A percentile compares a stretch with the other conserved stretches of the same genome.
Conservation (phyloP, 768 basidiomycete species). For the Imleria badia region DNA sequence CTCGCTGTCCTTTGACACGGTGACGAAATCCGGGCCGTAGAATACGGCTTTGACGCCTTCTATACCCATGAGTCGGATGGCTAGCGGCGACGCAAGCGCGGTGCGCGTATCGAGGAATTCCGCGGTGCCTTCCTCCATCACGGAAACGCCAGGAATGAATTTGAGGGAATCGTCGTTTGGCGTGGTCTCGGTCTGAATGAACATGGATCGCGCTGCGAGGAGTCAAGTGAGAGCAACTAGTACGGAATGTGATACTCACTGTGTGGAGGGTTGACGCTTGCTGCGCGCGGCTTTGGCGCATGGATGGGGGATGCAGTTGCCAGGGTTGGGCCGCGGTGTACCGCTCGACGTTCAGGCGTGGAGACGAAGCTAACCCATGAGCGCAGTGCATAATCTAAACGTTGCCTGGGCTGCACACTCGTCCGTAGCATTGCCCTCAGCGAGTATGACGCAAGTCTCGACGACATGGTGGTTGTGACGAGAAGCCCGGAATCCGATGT, state of each 20-base stretch:
- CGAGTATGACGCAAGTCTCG: slow-evolving; percentile 16
- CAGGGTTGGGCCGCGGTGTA: slow-evolving; percentile 34
- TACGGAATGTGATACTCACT: slow-evolving; percentile 30
- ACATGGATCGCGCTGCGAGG: slow-evolving; percentile 78
- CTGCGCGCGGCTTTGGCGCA: slow-evolving; percentile 8
- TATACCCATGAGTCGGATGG: slow-evolving; percentile 90
- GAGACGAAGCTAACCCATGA: slow-evolving; percentile 27
- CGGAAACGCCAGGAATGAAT: slow-evolving; percentile 90
- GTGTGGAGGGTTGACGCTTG: slow-evolving; percentile 22
- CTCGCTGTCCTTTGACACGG: slow-evolving; percentile 87
- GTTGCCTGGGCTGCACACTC: slow-evolving; percentile 3
- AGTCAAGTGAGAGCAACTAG: background rate
- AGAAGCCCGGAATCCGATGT: background rate
- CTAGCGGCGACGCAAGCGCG: slow-evolving; percentile 90
- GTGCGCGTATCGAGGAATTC: slow-evolving; percentile 92
- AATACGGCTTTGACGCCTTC: slow-evolving; percentile 89
- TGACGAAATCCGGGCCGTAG: slow-evolving; percentile 98
- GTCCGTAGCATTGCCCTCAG: slow-evolving; percentile 10
- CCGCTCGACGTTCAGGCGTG: slow-evolving; percentile 16
- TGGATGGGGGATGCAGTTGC: slow-evolving; percentile 33
- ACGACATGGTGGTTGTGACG: slow-evolving; percentile 19
- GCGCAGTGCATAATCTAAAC: slow-evolving; percentile 11
- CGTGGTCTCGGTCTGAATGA: slow-evolving; percentile 97
- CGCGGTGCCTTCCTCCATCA: slow-evolving; percentile 86
- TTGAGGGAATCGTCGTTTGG: slow-evolving; percentile 98